Percentiles rank a stretch among this genome's conserved stretches.
Evolutionary conservation across 2,329 filamentous ascomycete species (phyloP).

Genomic region (Exophiala sp.): DNA sequence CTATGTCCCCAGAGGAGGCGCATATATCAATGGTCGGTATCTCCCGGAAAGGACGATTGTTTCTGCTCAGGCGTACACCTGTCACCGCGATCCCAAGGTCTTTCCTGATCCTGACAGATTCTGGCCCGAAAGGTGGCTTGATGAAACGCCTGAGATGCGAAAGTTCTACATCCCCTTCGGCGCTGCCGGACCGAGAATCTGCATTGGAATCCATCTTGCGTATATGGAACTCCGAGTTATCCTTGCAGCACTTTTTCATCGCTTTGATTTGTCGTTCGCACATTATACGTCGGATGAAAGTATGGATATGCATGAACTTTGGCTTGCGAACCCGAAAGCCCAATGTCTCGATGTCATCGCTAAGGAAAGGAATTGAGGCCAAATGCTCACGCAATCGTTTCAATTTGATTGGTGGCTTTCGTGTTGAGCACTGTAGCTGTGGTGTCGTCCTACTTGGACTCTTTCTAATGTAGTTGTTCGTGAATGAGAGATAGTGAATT

Average conservation of each 20-base stretch:
- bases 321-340: conserved; percentile 1
- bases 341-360: conserved; percentile 6
- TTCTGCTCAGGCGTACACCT: conserved; percentile 15
- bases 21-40: no score
- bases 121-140: conserved; percentile 14
- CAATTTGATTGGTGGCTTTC: no score
- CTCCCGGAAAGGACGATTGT: conserved; percentile 4
- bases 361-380: not conserved
- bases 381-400: no score
- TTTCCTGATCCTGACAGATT: conserved; percentile 13
- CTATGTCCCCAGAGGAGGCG: not conserved
- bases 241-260: conserved; percentile 4
- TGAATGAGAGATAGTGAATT: no score
- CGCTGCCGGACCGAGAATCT: conserved; percentile 5
- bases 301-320: conserved; percentile 12
- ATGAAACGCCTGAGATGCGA: conserved; percentile 11
- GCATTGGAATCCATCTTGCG: conserved; percentile 8
- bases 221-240: conserved; percentile 12
- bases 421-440: no score
- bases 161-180: conserved; percentile 8
- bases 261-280: conserved; percentile 3
- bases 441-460: no score
- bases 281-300: conserved; percentile 1
- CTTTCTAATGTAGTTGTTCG: no score
- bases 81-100: conserved; percentile 8